A percentile compares a stretch with the other conserved stretches of the same genome.
Conservation (phyloP, 371 early-diverging fungal species). For the Cokeromyces recurvatus region DNA sequence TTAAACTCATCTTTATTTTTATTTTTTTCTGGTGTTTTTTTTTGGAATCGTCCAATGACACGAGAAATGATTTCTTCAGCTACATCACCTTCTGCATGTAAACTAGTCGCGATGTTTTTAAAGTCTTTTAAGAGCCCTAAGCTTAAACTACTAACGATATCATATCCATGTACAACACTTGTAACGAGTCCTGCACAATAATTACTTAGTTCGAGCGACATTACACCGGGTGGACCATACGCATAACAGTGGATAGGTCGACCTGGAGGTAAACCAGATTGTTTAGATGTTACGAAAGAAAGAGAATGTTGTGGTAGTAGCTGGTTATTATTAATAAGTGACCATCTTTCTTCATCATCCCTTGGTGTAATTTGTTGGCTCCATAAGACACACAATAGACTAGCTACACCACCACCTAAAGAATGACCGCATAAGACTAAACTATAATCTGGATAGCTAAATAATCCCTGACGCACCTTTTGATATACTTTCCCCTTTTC, state of each 20-base stretch:
- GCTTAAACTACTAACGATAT: conserved; percentile 73
- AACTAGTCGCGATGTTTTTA: conserved; percentile 64
- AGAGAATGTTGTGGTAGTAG: conserved; percentile 14
- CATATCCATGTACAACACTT: conserved; percentile 70
- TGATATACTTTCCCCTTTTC: conserved; percentile 62
- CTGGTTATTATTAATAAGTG: neutral
- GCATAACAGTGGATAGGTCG: conserved; percentile 76
- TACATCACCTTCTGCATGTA: conserved; percentile 58
- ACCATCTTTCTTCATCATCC: neutral
- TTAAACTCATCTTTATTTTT: conserved; percentile 6
- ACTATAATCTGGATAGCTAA: conserved; percentile 65
- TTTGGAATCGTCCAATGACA: conserved; percentile 44
- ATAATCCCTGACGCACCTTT: conserved; percentile 61
- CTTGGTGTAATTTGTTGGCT: conserved; percentile 29
- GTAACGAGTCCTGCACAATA: conserved; percentile 72
- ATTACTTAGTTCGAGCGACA: conserved; percentile 59
- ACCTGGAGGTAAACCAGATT: conserved; percentile 63
- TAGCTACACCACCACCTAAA: conserved; percentile 77
- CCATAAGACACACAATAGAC: conserved; percentile 72
- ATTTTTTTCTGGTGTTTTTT: conserved; percentile 7
- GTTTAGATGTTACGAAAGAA: conserved; percentile 57
- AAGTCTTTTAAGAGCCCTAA: conserved; percentile 72
- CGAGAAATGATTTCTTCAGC: conserved; percentile 68
- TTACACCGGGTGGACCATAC: conserved; percentile 72
- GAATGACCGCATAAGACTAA: conserved; percentile 79